phyloP scores from a whole-genome alignment of 805 yeast genomes.

The Metschnikowia baotianmanensis region DNA sequence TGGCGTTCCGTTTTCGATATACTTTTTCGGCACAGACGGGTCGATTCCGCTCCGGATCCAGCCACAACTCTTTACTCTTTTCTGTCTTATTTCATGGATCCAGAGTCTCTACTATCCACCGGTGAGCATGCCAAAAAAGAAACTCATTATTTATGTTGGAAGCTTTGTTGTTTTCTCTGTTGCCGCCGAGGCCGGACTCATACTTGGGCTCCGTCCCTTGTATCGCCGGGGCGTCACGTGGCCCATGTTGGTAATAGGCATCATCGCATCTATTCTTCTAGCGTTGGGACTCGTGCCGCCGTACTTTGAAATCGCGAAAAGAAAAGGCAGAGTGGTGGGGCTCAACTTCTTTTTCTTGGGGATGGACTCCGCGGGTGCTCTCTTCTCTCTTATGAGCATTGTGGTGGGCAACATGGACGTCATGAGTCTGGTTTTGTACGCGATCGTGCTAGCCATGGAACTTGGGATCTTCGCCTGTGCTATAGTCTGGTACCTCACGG shows the following conservation, averaged over 20 bases:
- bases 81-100: slow-evolving; percentile 67
- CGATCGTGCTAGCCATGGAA: slow-evolving; percentile 71
- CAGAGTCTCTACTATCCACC: slow-evolving; percentile 73
- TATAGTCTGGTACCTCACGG: slow-evolving; percentile 56
- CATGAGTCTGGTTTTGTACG: slow-evolving; percentile 77
- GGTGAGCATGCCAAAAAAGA: slow-evolving; percentile 31
- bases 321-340: slow-evolving; percentile 84
- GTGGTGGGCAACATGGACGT: slow-evolving; percentile 61
- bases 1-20: slow-evolving; percentile 86
- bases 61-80: slow-evolving; percentile 76
- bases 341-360: slow-evolving; percentile 76
- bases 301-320: slow-evolving; percentile 75
- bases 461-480: slow-evolving; percentile 75
- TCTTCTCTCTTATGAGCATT: slow-evolving; percentile 61
- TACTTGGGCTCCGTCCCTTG: slow-evolving; percentile 63
- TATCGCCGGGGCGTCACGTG: slow-evolving; percentile 53
- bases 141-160: slow-evolving; percentile 34
- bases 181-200: slow-evolving; percentile 68
- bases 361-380: slow-evolving; percentile 80
- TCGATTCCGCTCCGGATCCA: slow-evolving; percentile 80
- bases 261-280: slow-evolving; percentile 70
- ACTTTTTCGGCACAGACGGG: slow-evolving; percentile 68
- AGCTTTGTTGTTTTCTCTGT: slow-evolving; percentile 37
- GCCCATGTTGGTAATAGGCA: slow-evolving; percentile 82
- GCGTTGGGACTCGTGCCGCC: slow-evolving; percentile 86